Conservation (phyloP, 2,329 filamentous ascomycete species). For the Epichloe hybrida region DNA sequence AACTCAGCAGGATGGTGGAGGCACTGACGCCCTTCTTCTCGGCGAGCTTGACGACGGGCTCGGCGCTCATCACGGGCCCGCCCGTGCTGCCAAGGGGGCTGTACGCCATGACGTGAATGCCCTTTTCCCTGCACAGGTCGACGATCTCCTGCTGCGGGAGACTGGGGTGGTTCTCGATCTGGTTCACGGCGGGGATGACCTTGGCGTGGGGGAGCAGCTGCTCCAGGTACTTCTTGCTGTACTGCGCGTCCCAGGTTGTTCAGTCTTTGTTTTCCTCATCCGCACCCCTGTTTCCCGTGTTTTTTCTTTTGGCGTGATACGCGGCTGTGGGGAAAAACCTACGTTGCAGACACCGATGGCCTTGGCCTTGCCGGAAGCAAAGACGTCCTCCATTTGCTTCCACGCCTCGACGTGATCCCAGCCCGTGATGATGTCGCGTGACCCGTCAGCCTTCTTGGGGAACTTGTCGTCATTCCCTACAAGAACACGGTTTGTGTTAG, state of each 20-base stretch:
- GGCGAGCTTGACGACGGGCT: constrained; percentile 48
- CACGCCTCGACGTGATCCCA: constrained; percentile 66
- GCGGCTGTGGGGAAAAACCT: constrained; percentile 4
- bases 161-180: constrained; percentile 62
- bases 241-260: constrained; percentile 18
- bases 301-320: neutral
- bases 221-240: constrained; percentile 42
- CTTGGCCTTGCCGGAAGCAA: constrained; percentile 42
- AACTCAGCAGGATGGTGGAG: constrained; percentile 55
- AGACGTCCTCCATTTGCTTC: constrained; percentile 59
- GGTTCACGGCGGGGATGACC: constrained; percentile 53
- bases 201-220: constrained; percentile 34
- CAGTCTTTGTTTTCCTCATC: too few relatives aligned
- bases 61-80: constrained; percentile 49
- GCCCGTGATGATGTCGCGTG: constrained; percentile 54
- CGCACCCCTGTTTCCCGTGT: too few relatives aligned
- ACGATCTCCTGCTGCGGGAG: constrained; percentile 61
- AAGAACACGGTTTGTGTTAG: neutral
- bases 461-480: constrained; percentile 57
- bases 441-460: constrained; percentile 60
- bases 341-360: constrained; percentile 44
- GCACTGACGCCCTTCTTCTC: constrained; percentile 48
- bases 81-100: constrained; percentile 52
- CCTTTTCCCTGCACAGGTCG: constrained; percentile 52
- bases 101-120: constrained; percentile 62